Base-by-base conservation (phyloP, 2,329 filamentous ascomycete genomes). In the Aspergillus amoenus region DNA sequence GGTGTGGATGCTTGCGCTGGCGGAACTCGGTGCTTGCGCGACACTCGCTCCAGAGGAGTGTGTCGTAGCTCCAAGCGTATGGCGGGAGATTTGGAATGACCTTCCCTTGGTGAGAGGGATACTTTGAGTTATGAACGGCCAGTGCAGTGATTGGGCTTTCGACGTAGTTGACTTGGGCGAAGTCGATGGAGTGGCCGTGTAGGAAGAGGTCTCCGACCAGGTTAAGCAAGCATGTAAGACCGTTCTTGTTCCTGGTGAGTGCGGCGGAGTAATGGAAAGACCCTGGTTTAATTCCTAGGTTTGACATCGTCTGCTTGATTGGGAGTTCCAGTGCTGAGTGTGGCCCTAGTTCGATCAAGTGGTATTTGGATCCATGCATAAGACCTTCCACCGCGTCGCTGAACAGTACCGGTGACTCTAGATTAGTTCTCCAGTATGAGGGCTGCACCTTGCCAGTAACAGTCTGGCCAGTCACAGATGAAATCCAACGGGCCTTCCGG, bases 1-100 rank as follows among this genome's bases (percentile, higher is more conserved):
- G 62, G 3, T 62, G 66, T 0, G 60, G 55, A 8, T 55, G 52
- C 9, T 41, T 45, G 32, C 62, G 57, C 6, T 58, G 21, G 5
- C 66, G 63, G 37, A 58, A 60, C 5, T 58, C 61, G 7, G 41
- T 55, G 52, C 64, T 66, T 5, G 61, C 9, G 1, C 68, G 59
- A 15, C 60, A 48, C 44, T 70, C 68, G 4, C 48, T 41, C 66
- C 68, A 71, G 37, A 64, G 62, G 1, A 53, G 41, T 8, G 45
- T 43, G 2, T 44, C 44, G 41, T 69, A 64, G 30, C 65, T 62
- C 64, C 64, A 72, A 1, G 52, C 18, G 40, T 70, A 72, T 2
- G 61, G 37, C 1, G 69, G 69, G 3, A 72, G 55, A 46, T 70
- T 61, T 1, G 52, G 24, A 1, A 68, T 50, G 11, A 64, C 34